phyloP scores from a whole-genome alignment of 2,329 filamentous ascomycete genomes.

The Cladobotryum mycophilum region DNA sequence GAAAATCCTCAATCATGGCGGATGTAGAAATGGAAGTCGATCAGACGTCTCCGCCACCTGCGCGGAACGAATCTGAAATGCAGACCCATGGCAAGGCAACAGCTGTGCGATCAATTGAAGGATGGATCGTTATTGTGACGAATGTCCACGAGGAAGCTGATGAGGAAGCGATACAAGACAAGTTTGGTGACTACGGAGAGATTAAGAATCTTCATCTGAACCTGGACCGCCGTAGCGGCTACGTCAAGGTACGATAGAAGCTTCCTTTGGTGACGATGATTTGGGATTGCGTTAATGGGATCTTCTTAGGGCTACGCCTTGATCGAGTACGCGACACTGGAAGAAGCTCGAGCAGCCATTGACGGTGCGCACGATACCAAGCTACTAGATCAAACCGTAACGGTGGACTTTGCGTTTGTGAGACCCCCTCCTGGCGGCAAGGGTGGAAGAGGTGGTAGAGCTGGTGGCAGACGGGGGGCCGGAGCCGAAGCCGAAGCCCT shows the following conservation, averaged over 20 bases:
- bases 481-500: constrained; percentile 46
- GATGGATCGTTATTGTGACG: constrained; percentile 82
- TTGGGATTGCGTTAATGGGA: neutral
- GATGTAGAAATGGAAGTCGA: constrained; percentile 58
- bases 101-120: constrained; percentile 79
- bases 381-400: constrained; percentile 72
- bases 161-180: constrained; percentile 75
- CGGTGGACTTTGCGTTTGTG: constrained; percentile 81
- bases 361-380: constrained; percentile 72
- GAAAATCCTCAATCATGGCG: constrained; percentile 34
- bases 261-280: neutral
- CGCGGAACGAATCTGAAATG: constrained; percentile 56
- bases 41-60: constrained; percentile 30
- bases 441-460: constrained; percentile 30
- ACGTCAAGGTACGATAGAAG: constrained; percentile 62
- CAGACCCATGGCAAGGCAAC: constrained; percentile 68
- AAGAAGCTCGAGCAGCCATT: constrained; percentile 76
- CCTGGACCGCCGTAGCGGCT: constrained; percentile 73
- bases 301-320: constrained; percentile 66
- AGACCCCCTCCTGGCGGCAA: constrained; percentile 60
- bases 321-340: constrained; percentile 75
- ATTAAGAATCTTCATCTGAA: constrained; percentile 85
- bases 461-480: constrained; percentile 33
- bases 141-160: constrained; percentile 85
- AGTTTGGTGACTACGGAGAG: constrained; percentile 78